Evolutionary conservation across 495 filamentous ascomycete genomes (phyloP), one percentile per base, ranked within the genome.

Genomic region (Amniculicola lignicola): DNA sequence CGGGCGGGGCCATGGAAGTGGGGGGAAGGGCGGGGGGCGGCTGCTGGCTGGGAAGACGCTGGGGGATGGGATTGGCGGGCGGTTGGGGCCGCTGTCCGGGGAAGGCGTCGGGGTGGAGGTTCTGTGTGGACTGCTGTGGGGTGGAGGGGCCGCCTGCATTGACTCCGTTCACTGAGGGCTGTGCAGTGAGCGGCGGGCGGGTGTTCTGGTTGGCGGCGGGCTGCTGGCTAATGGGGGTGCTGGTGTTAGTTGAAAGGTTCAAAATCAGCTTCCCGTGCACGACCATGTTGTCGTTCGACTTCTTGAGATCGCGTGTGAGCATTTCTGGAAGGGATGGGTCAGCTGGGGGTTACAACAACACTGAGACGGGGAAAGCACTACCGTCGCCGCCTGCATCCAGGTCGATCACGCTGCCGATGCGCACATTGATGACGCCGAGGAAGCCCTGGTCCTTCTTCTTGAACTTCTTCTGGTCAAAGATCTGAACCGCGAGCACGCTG

Each of bases 361-460:
- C 19, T 9, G 16, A 53, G 27, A 43, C 40, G 19, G 44, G 40
- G n/a, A 37, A 28, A 11, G 9, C 75, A 82, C 59, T 82, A 98
- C 93, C 90, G 75, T 98, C 93, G 52, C 89, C 88, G 36, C 90
- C 91, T 58, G 87, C 81, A 49, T 85, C 83, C 55, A 98, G 71
- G 69, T 96, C 93, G 45, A 98, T 88, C 31, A 91, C 86, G 77
- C 89, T 87, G 52, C 93, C 94, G 50, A 97, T 86, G 46, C 90
- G 86, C 53, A 97, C 86, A 69, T 98, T 98, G 62, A 98, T 96
- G 31, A 98, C 93, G 31, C 93, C 93, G 18, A 98, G 81, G 64
- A 98, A 98, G 1, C 93, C 93, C 69, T 98, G 93, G 65, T 97
- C 93, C 88, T 97, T 98, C 80, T 98, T 98, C 77, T 98, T 98